Percentiles rank a stretch among this genome's conserved stretches.
Conservation (phyloP, 331 rosid genomes). For the Phaseolus coccineus region DNA sequence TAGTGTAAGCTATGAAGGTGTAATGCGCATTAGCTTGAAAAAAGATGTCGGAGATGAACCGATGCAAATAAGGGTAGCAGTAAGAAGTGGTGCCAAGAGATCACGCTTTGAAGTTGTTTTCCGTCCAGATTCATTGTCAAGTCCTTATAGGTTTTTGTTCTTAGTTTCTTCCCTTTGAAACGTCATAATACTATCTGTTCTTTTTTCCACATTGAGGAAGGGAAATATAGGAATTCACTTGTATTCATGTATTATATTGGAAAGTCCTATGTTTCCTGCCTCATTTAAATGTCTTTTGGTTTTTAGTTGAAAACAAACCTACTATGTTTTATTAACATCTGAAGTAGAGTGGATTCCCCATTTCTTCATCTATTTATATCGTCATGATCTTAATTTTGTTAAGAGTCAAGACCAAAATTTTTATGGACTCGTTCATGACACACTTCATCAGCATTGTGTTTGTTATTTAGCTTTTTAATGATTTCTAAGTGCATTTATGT, state of each 20-base stretch:
- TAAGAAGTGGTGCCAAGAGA: slow-evolving; percentile 90
- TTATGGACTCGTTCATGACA: neutral
- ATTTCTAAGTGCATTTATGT: slow-evolving; percentile 40
- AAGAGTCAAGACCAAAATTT: neutral
- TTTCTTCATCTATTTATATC: slow-evolving; percentile 29
- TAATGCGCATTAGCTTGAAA: slow-evolving; percentile 76
- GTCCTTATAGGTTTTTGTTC: slow-evolving; percentile 84
- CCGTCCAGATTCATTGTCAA: slow-evolving; percentile 72
- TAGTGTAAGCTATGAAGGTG: slow-evolving; percentile 84
- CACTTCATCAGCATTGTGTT: slow-evolving; percentile 33
- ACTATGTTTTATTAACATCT: neutral
- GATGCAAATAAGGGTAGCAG: slow-evolving; percentile 73
- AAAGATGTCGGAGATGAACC: slow-evolving; percentile 63
- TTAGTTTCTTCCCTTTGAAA: slow-evolving; percentile 30
- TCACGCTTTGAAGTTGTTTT: slow-evolving; percentile 90
- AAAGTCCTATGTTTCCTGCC: neutral
- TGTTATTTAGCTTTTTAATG: neutral
- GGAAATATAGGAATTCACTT: slow-evolving; percentile 17
- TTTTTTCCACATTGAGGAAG: slow-evolving; percentile 32
- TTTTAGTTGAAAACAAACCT: too few species aligned
- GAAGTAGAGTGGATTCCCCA: slow-evolving; percentile 18
- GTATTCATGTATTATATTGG: neutral
- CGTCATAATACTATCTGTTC: neutral
- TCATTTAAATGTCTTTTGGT: neutral
- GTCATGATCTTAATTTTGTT: slow-evolving; percentile 23